These are phyloP conservation scores for Ascodesmis nigricans DNA, from an alignment of 495 filamentous ascomycete genomes.

Conservation along the genomic window DNA sequence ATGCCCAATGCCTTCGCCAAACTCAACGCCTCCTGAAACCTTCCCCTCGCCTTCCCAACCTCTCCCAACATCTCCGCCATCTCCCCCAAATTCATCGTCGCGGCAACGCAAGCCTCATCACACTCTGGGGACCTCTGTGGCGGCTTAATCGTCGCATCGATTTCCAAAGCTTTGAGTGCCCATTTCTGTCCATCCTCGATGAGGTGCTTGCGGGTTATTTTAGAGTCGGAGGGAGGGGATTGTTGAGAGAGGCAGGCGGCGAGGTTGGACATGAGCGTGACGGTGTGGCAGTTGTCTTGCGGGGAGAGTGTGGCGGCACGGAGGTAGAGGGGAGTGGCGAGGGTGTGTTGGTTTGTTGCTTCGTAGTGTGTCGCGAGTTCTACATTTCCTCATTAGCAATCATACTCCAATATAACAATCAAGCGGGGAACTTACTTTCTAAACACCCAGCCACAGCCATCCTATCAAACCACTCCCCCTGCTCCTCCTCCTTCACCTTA, in stretches of 20 bases:
- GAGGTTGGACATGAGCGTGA: constrained; percentile 54
- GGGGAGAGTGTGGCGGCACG: constrained; percentile 47
- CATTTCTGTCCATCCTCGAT: constrained; percentile 43
- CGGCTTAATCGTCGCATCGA: constrained; percentile 33
- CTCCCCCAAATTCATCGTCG: constrained; percentile 69
- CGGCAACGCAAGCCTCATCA: constrained; percentile 60
- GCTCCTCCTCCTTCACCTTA: constrained; percentile 44
- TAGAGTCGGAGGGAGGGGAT: constrained; percentile 26
- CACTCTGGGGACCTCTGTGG: constrained; percentile 55
- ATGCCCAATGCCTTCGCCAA: constrained; percentile 42
- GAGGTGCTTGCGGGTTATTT: constrained; percentile 28
- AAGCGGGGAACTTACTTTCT: constrained; percentile 1
- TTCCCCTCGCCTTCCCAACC: constrained; percentile 35
- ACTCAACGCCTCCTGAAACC: constrained; percentile 40
- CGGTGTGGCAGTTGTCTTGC: constrained; percentile 41
- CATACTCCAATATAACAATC: no score
- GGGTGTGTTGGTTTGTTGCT: constrained; percentile 41
- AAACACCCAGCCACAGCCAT: neutral
- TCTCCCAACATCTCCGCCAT: constrained; percentile 51
- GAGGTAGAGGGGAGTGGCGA: constrained; percentile 72
- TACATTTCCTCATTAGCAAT: no score
- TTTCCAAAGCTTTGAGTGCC: constrained; percentile 49
- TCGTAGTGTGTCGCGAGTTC: constrained; percentile 55
- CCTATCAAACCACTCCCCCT: constrained; percentile 32
- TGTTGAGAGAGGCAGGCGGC: constrained; percentile 44